Evolutionary conservation across 2,329 filamentous ascomycete genomes (phyloP).

Genomic region (Paraphaeosphaeria sporulosa): DNA sequence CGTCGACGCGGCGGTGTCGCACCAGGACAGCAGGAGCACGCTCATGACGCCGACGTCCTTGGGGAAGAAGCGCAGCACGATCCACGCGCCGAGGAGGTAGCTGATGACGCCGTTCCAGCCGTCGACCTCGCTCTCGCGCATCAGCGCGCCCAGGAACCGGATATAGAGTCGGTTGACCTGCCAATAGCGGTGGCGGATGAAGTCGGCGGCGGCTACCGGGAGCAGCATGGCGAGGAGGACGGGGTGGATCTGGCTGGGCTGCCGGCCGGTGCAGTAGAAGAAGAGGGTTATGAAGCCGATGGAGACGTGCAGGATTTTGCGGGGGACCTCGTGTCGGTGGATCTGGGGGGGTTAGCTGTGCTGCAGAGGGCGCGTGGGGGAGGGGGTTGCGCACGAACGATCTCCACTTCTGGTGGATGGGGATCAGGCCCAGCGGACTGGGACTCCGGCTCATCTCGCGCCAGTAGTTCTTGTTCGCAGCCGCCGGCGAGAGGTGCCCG

Average conservation of each 20-base stretch:
- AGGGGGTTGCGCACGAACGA: constrained; percentile 69
- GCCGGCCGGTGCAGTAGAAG: constrained; percentile 81
- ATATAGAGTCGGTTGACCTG: constrained; percentile 90
- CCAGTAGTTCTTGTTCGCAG: constrained; percentile 76
- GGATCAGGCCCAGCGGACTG: constrained; percentile 91
- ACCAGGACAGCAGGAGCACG: constrained; percentile 93
- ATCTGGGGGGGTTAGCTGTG: constrained; percentile 47
- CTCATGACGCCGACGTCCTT: constrained; percentile 93
- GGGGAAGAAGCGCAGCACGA: constrained; percentile 83
- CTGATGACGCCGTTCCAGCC: constrained; percentile 98
- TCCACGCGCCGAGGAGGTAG: constrained; percentile 91
- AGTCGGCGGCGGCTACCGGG: constrained; percentile 82
- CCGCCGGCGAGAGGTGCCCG: constrained; percentile 73
- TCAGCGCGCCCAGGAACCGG: constrained; percentile 81
- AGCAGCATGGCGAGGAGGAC: constrained; percentile 82
- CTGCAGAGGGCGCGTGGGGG: not conserved
- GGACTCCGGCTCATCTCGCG: constrained; percentile 89
- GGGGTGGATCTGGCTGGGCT: constrained; percentile 80
- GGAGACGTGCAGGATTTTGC: constrained; percentile 91
- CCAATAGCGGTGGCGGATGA: constrained; percentile 82
- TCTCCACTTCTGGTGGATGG: constrained; percentile 91
- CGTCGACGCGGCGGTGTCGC: constrained; percentile 94
- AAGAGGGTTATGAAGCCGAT: constrained; percentile 94
- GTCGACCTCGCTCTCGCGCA: constrained; percentile 94
- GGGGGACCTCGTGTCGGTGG: constrained; percentile 95